Base-by-base conservation (phyloP, 1,139 yeast species). In the Blastobotrys ciferrii region DNA sequence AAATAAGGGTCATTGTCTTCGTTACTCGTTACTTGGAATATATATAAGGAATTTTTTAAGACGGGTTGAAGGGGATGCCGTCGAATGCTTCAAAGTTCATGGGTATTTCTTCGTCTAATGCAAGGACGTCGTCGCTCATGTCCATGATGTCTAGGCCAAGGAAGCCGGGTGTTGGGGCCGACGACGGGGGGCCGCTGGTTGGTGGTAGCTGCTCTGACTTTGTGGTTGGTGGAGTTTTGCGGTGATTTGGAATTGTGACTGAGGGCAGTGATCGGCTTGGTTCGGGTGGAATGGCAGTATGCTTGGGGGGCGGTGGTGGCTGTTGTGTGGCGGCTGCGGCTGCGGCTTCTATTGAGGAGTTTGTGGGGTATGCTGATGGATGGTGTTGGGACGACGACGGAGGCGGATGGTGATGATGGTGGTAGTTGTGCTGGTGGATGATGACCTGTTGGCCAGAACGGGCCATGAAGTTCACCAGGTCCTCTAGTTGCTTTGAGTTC, bases 371-470 rank as follows among this genome's bases (percentile, higher is more conserved):
- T 31, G 49, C 35, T 11, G 45, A 47, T n/a, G n/a, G n/a, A n/a
- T n/a, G n/a, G 13, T 30, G 36, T 23, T 17, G 53, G 38, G 19
- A 23, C 25, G 11, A 44, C 11, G 19, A 13, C n/a, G 25, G 42
- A 15, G 40, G 33, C 4, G 36, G 37, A 38, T 54, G 57, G 32
- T 58, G 58, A 41, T 61, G 59, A 42, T 61, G 55, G 44, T 84
- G 87, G 60, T 85, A 88, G 46, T 87, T 82, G 66, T 88, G 96
- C 63, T 88, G 96, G 66, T 87, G 95, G 14, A 88, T 79, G 3
- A 88, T 81, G 9, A 88, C 75, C 48, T 80, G 76, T 49, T 86
- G 73, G 28, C 80, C 76, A 56, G 79, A 72, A 39, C 71, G 69
- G 50, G 79, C 79, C 1, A 95, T 95, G 48, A 82, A 75, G 32